Evolutionary conservation across 2,329 filamentous ascomycete genomes (phyloP).

Genomic region (Fusarium setosum): DNA sequence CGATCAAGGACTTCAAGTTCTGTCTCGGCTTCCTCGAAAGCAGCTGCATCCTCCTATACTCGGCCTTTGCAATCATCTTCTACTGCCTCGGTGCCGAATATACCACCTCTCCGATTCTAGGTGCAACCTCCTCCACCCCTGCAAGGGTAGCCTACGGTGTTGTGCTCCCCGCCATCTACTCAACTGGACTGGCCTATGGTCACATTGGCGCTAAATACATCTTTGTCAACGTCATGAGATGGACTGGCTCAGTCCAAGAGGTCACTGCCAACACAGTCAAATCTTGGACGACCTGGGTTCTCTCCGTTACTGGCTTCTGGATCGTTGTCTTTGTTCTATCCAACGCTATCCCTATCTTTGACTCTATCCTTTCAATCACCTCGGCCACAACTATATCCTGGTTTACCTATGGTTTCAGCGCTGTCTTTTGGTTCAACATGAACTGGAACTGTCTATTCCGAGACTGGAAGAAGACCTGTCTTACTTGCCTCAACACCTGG

Average conservation of each 20-base stretch:
- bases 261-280: conserved; percentile 12
- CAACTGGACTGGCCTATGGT: conserved; percentile 31
- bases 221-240: conserved; percentile 6
- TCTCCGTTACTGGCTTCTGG: conserved; percentile 24
- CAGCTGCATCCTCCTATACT: conserved; percentile 36
- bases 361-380: conserved; percentile 33
- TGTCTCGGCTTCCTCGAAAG: conserved; percentile 31
- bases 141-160: conserved; percentile 41
- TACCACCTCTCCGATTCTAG: conserved; percentile 36
- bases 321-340: conserved; percentile 30
- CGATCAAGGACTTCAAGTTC: conserved; percentile 37
- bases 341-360: conserved; percentile 35
- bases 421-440: conserved; percentile 27
- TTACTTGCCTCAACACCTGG: conserved; percentile 22
- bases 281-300: conserved; percentile 35
- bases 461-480: conserved; percentile 27
- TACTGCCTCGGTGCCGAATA: conserved; percentile 40
- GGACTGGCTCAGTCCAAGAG: background rate
- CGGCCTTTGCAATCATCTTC: conserved; percentile 35
- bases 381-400: conserved; percentile 29
- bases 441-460: conserved; percentile 9
- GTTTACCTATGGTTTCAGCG: conserved; percentile 30
- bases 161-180: conserved; percentile 35
- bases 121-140: conserved; percentile 26
- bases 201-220: conserved; percentile 35